Conservation (phyloP, 257 asterid genomes). For the Nicotiana sylvestris region DNA sequence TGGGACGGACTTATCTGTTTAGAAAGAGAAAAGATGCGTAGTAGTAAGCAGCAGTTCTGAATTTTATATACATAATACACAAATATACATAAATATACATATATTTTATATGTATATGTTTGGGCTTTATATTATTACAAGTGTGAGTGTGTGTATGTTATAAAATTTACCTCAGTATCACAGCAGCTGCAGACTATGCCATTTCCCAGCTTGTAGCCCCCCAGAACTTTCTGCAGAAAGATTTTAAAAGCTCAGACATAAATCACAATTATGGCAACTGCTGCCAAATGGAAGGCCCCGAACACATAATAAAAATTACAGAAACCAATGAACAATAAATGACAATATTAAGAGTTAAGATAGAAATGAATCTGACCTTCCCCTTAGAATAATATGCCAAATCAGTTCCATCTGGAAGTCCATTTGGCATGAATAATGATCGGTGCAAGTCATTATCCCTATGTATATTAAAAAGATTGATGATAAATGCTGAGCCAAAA, state of each 20-base stretch:
- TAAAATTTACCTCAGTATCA: conserved; percentile 53
- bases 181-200: conserved; percentile 94
- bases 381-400: conserved; percentile 94
- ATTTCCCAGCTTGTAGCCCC: conserved; percentile 91
- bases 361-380: conserved; percentile 52
- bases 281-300: conserved; percentile 5
- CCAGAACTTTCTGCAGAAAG: conserved; percentile 70
- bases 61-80: not conserved
- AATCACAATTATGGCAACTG: conserved; percentile 1
- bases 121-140: not conserved
- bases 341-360: not conserved
- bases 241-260: conserved; percentile 13
- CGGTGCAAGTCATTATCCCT: conserved; percentile 98
- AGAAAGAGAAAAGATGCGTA: conserved; percentile 3
- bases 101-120: not conserved
- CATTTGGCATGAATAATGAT: conserved; percentile 89
- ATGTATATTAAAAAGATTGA: conserved; percentile 14
- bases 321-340: not conserved
- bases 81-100: not conserved
- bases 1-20: conserved; percentile 97
- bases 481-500: conserved; percentile 5
- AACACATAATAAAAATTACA: not conserved
- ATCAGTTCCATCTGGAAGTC: conserved; percentile 97
- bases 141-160: not conserved
- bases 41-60: conserved; percentile 8